Evolutionary conservation across 2,329 filamentous ascomycete species (phyloP), one percentile per base, ranked within the genome.

Genomic region (Colletotrichum cereale): DNA sequence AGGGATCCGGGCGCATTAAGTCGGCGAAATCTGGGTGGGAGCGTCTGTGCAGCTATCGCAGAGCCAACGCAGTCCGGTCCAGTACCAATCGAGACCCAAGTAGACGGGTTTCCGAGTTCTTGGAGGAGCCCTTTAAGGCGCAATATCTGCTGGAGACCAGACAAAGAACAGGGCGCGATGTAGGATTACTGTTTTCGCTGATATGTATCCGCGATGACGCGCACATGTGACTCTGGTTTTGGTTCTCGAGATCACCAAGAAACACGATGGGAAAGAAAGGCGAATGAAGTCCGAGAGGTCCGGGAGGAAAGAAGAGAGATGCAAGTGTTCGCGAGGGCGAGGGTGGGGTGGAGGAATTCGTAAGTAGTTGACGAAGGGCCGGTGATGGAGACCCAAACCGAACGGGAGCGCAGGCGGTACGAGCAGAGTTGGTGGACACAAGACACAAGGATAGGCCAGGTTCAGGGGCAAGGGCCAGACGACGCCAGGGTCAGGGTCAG

Each of bases 11-110:
- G 58, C 65, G 65, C 68, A 68, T 57, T 58, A 68, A 38, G 64
- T 68, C 68, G 68, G 68, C 68, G 68, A 71, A 71, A 60, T 68
- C 67, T 71, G 68, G 44, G 64, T 67, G 68, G 64, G 68, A 71
- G 65, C 57, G 68, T 68, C 68, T 71, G 65, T 71, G 68, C 44
- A 65, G 65, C 65, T 71, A 63, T 68, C 68, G 65, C 31, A 67
- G 58, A 71, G 58, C 68, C 68, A 71, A 62, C 52, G 52, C 55
- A 63, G 68, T 68, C 57, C 47, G 65, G 65, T 60, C 65, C 65
- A 68, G 63, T 71, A 58, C 68, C 68, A 68, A 63, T 62, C 68
- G 58, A 60, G 68, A 68, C 62, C 68, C 68, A 58, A 63, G 65
- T 50, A 63, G 58, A 68, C 52, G 68, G 68, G 50, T 63, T 47